Evolutionary conservation across 2,329 filamentous ascomycete genomes (phyloP).

Genomic region (Botrytis squamosa): DNA sequence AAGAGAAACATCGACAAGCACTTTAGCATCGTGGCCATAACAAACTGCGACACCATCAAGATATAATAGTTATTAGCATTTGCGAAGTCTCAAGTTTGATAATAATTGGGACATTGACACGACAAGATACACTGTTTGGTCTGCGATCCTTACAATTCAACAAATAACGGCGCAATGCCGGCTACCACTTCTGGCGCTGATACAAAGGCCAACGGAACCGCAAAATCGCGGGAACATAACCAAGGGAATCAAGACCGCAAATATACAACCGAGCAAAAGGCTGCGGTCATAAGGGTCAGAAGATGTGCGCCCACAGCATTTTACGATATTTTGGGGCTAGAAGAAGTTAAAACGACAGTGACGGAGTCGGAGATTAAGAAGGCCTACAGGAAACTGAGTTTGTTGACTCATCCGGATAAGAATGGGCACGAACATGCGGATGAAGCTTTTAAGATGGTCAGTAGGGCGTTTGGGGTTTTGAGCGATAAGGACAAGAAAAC

Average conservation of each 20-base stretch:
- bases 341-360: conserved; percentile 60
- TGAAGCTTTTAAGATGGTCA: conserved; percentile 98
- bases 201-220: conserved; percentile 39
- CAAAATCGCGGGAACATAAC: conserved; percentile 50
- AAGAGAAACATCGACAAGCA: conserved; percentile 15
- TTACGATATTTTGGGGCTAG: conserved; percentile 88
- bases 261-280: conserved; percentile 87
- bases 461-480: conserved; percentile 86
- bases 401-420: conserved; percentile 97
- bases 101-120: not conserved
- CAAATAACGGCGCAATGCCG: conserved; percentile 34
- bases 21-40: conserved; percentile 27
- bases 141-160: not conserved
- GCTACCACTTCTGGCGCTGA: conserved; percentile 47
- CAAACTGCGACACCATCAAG: conserved; percentile 6
- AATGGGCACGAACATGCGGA: conserved; percentile 95
- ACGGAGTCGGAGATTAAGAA: conserved; percentile 92
- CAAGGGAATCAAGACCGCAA: conserved; percentile 62
- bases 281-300: conserved; percentile 84
- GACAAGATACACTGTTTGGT: not conserved
- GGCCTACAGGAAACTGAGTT: conserved; percentile 89
- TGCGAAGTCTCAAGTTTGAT: not conserved
- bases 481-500: conserved; percentile 91
- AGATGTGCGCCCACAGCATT: conserved; percentile 83
- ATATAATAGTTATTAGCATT: conserved; percentile 3